Conservation (phyloP, 2,329 filamentous ascomycete genomes). For the Hymenoscyphus fructigenus region DNA sequence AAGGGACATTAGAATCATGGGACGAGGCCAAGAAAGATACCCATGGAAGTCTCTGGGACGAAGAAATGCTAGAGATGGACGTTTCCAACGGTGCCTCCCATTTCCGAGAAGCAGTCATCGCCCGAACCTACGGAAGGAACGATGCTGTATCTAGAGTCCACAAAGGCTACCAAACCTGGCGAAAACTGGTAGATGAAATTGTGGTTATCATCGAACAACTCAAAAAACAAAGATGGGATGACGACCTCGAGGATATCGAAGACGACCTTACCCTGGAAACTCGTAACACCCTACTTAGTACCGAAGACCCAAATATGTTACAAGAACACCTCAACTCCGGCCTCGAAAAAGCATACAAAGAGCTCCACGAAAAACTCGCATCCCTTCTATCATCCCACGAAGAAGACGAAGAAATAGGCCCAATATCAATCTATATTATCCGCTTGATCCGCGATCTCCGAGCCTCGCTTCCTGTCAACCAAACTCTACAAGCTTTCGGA, state of each 20-base stretch:
- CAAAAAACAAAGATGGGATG: slow-evolving; percentile 70
- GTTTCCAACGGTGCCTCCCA: slow-evolving; percentile 61
- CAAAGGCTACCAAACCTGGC: slow-evolving; percentile 70
- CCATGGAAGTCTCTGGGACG: slow-evolving; percentile 65
- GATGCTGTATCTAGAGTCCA: slow-evolving; percentile 62
- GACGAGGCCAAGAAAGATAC: slow-evolving; percentile 50
- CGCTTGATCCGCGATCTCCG: slow-evolving; percentile 75
- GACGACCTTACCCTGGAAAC: slow-evolving; percentile 69
- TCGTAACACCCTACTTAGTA: slow-evolving; percentile 66
- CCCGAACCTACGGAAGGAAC: slow-evolving; percentile 71
- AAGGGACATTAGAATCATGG: slow-evolving; percentile 61
- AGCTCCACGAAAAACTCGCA: slow-evolving; percentile 56
- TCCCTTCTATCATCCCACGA: slow-evolving; percentile 49
- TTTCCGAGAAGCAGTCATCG: slow-evolving; percentile 69
- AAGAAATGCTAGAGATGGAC: slow-evolving; percentile 61
- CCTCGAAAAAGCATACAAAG: slow-evolving; percentile 55
- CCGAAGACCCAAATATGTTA: slow-evolving; percentile 67
- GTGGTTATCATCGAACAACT: slow-evolving; percentile 63
- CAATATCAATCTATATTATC: slow-evolving; percentile 64
- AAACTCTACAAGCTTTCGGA: slow-evolving; percentile 55
- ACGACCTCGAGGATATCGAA: slow-evolving; percentile 68
- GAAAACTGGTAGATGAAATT: slow-evolving; percentile 67
- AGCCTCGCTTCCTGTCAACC: slow-evolving; percentile 57
- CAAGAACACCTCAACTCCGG: slow-evolving; percentile 57
- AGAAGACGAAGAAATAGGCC: slow-evolving; percentile 48